These are phyloP conservation scores for Malus sieversii DNA, from an alignment of 306 rosid species.

Conservation along the genomic window DNA sequence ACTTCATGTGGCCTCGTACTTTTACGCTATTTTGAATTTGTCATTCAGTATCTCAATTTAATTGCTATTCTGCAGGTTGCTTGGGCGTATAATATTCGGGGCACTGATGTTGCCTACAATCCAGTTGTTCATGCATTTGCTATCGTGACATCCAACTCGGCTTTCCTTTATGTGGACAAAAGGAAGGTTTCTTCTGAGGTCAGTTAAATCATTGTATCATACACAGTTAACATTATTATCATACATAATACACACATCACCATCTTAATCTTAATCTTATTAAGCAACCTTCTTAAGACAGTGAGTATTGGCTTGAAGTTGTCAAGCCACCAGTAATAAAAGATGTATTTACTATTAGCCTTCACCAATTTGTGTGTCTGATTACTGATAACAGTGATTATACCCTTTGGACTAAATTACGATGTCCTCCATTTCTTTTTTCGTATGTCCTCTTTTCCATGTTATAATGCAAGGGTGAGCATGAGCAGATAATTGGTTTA, in stretches of 20 bases:
- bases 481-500: not conserved
- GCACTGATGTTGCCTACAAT: constrained; percentile 83
- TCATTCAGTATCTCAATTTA: not conserved
- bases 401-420: not conserved
- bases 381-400: not conserved
- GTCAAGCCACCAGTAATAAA: not conserved
- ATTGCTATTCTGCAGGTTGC: constrained; percentile 63
- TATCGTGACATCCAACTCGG: constrained; percentile 54
- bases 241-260: not conserved
- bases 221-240: not conserved
- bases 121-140: constrained; percentile 95
- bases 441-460: not conserved
- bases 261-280: too few species aligned
- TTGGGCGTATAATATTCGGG: constrained; percentile 91
- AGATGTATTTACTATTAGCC: not conserved
- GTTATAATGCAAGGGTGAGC: not conserved
- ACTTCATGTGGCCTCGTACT: not conserved
- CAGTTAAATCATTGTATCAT: constrained; percentile 22
- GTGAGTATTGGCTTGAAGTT: not conserved
- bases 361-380: not conserved
- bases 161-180: constrained; percentile 75
- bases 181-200: constrained; percentile 85
- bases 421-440: not conserved
- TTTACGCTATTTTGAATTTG: constrained; percentile 12
- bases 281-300: not conserved